A percentile compares a stretch with the other conserved stretches of the same genome.
Conservation (phyloP, 2,329 filamentous ascomycete species). For the Epichloe sp. region DNA sequence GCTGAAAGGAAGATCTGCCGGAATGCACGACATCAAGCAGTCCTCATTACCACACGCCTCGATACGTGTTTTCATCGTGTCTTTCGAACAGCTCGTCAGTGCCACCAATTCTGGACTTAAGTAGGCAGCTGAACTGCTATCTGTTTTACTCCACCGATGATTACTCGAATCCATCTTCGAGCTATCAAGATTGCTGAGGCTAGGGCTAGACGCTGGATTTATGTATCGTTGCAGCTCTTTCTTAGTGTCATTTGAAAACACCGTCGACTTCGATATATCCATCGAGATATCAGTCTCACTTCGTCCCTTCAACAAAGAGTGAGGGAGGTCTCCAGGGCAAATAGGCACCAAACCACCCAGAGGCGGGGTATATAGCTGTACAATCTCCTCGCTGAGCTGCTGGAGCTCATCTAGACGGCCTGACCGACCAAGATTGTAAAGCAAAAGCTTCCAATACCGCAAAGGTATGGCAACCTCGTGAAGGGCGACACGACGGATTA, state of each 20-base stretch:
- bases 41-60: neutral
- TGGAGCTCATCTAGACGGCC: slow-evolving; percentile 32
- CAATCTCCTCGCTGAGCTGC: slow-evolving; percentile 28
- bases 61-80: neutral
- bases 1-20: slow-evolving; percentile 26
- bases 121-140: too few species aligned
- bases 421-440: slow-evolving; percentile 31
- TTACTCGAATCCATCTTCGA: neutral
- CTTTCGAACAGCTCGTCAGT: neutral
- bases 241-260: neutral
- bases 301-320: neutral
- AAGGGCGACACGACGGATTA: slow-evolving; percentile 16
- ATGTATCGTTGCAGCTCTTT: neutral
- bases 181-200: neutral
- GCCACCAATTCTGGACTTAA: neutral
- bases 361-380: slow-evolving; percentile 23
- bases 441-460: slow-evolving; percentile 28
- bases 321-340: slow-evolving; percentile 30
- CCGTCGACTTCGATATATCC: neutral
- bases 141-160: neutral
- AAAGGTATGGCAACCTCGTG: slow-evolving; percentile 23
- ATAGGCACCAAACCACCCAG: slow-evolving; percentile 25
- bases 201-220: neutral
- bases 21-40: slow-evolving; percentile 14
- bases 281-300: neutral